These are phyloP conservation scores for Raddia distichophylla DNA, from an alignment of 176 grass and related monocot species.

Conservation along the genomic window DNA sequence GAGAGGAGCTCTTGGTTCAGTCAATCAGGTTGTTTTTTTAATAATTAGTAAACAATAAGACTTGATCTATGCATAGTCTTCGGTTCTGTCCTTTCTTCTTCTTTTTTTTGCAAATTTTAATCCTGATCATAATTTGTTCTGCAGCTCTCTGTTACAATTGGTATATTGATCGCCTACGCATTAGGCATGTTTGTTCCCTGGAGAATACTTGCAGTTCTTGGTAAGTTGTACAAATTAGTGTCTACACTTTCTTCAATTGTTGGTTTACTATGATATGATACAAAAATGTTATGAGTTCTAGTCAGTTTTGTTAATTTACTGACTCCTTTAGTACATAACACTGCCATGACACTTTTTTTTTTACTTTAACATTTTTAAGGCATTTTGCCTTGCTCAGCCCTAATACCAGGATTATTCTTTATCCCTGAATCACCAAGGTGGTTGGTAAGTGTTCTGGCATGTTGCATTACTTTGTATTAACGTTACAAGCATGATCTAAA, in stretches of 20 bases:
- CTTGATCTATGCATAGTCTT: background rate
- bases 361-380: conserved; percentile 54
- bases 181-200: conserved; percentile 96
- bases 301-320: background rate
- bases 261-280: conserved; percentile 28
- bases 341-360: conserved; percentile 24
- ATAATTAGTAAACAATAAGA: background rate
- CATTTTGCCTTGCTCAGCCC: conserved; percentile 76
- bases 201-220: conserved; percentile 92
- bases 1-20: conserved; percentile 85
- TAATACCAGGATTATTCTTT: conserved; percentile 93
- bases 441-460: conserved; percentile 75
- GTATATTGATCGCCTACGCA: conserved; percentile 77
- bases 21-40: conserved; percentile 69
- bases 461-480: background rate
- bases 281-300: background rate
- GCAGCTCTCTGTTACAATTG: conserved; percentile 94
- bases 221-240: conserved; percentile 43
- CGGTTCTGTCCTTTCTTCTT: background rate
- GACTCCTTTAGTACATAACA: conserved; percentile 1
- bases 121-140: conserved; percentile 16
- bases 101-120: conserved; percentile 12
- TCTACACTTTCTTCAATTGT: conserved; percentile 8
- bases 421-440: conserved; percentile 97
- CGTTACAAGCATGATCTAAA: conserved; percentile 21